Base-by-base conservation (phyloP, 2,329 filamentous ascomycete genomes). In the Paecilomyces niveus region DNA sequence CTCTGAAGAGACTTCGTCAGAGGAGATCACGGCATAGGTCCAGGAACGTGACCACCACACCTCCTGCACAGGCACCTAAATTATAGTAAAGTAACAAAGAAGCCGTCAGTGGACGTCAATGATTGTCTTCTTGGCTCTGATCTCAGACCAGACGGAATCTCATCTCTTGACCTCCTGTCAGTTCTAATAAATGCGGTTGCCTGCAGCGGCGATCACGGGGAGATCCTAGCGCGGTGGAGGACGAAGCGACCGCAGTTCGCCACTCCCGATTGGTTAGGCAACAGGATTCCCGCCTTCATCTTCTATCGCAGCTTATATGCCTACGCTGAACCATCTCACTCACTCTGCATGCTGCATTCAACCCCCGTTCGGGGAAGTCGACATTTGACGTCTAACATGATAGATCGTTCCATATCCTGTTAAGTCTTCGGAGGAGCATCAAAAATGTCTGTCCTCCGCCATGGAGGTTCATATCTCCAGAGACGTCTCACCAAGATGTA, bases 401-500 rank as follows among this genome's bases (percentile, higher is more conserved):
- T 13, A 52, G 50, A 52, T 29, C 50, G 21, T 13, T 29, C 21
- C 13, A 29, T n/a, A 3, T 18, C 21, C 2, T 52, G 26, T n/a
- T 52, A 52, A 24, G 21, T 26, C 22, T n/a, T 52, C 13, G 50
- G 50, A 52, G 50, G 21, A 56, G 60, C 64, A 67, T 66, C 64
- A n/a, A 74, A 65, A 62, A 79, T 79, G 77, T 78, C 77, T 63
- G 74, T 78, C 61, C 72, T 79, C 61, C 74, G 74, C 59, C 75
- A 76, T 67, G 75, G 74, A 67, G 73, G 72, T 33, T 70, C 72
- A 32, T 76, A 72, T 66, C 72, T 79, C 64, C 76, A 78, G 64
- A 70, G 77, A 58, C 80, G 80, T 64, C 76, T 85, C 56, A 84
- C 83, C 18, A 81, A 85, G 67, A 75, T 87, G 63, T 88, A 87